These are phyloP conservation scores for Kitagawia praeruptora DNA, from an alignment of 129 eudicot genomes.

Conservation along the genomic window DNA sequence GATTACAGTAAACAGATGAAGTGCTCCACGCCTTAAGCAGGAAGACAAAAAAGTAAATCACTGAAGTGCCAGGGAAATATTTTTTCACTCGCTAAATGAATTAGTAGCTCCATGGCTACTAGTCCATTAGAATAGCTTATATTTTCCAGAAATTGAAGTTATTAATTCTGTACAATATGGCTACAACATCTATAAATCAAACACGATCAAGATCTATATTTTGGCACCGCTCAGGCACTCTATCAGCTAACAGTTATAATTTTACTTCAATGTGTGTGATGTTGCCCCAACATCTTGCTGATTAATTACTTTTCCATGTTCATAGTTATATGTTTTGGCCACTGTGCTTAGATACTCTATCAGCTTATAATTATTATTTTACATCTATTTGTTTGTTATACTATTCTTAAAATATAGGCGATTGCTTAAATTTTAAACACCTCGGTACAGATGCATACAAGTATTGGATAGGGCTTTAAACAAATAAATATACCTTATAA, in stretches of 20 bases:
- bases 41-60: not conserved
- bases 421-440: not conserved
- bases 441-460: not conserved
- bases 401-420: not conserved
- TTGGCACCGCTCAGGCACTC: not conserved
- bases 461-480: too few species aligned
- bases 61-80: not conserved
- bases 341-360: not conserved
- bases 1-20: not conserved
- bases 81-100: not conserved
- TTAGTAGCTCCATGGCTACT: not conserved
- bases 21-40: not conserved
- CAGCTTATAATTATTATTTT: not conserved
- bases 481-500: slow-evolving; percentile 46
- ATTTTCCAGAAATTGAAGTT: not conserved
- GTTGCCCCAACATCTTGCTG: not conserved
- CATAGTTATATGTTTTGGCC: not conserved
- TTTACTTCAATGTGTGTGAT: not conserved
- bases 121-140: not conserved
- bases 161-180: not conserved
- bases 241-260: not conserved
- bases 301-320: not conserved
- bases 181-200: not conserved
- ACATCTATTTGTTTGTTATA: not conserved
- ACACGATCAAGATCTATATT: not conserved